These are phyloP conservation scores for Clarkia xantiana DNA, from an alignment of 345 rosid species.

Conservation along the genomic window DNA sequence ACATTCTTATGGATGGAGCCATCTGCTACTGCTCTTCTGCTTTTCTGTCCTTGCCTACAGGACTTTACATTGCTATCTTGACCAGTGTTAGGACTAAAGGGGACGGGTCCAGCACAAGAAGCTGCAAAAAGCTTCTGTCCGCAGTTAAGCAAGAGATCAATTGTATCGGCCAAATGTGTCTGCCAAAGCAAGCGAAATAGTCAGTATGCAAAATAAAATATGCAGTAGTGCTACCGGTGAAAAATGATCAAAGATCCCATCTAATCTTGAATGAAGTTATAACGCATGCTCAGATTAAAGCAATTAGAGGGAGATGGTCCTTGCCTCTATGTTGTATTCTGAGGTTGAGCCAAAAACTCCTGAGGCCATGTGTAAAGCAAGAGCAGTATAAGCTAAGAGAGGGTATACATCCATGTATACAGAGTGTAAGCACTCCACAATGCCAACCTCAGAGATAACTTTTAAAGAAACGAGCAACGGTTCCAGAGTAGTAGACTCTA, in stretches of 20 bases:
- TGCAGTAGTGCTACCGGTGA: not conserved
- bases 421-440: constrained; percentile 34
- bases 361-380: constrained; percentile 47
- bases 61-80: constrained; percentile 11
- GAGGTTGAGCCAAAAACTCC: constrained; percentile 16
- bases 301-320: constrained; percentile 10
- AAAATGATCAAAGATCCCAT: not conserved
- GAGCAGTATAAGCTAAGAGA: constrained; percentile 55
- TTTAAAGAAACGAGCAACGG: constrained; percentile 35
- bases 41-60: constrained; percentile 11
- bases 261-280: too few relatives aligned
- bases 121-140: constrained; percentile 37
- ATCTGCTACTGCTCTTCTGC: constrained; percentile 14
- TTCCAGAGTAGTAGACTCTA: constrained; percentile 47
- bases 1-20: constrained; percentile 14
- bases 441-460: constrained; percentile 62
- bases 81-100: constrained; percentile 12
- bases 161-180: constrained; percentile 35
- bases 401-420: constrained; percentile 53
- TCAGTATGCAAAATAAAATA: not conserved
- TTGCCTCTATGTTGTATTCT: constrained; percentile 14
- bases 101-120: constrained; percentile 14
- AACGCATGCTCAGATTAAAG: too few relatives aligned
- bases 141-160: constrained; percentile 59
- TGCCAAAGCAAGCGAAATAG: constrained; percentile 11